Evolutionary conservation across 345 rosid genomes (phyloP).

Genomic region (Psidium guajava): DNA sequence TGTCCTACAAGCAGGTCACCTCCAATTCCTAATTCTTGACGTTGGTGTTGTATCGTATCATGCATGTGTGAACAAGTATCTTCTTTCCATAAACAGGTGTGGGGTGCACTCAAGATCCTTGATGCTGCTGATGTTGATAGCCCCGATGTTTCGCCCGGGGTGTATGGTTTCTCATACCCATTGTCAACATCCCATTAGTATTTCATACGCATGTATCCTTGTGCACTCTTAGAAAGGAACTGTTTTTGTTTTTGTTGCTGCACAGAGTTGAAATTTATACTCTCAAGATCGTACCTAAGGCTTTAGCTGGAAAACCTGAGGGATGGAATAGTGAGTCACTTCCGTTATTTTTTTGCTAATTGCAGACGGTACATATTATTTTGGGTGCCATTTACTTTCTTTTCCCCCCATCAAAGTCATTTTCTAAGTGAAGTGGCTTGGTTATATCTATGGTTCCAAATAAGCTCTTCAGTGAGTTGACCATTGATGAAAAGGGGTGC

Average conservation of each 20-base stretch:
- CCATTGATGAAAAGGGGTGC: background rate
- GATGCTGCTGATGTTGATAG: slow-evolving; percentile 2
- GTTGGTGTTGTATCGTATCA: too few species aligned
- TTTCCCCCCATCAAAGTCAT: background rate
- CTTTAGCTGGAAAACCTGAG: slow-evolving; percentile 6
- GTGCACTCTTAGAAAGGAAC: background rate
- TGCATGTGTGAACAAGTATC: too few species aligned
- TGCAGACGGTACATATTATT: background rate
- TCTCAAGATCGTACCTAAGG: background rate
- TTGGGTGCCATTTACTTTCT: background rate
- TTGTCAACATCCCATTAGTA: background rate
- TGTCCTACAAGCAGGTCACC: slow-evolving; percentile 1
- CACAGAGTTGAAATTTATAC: slow-evolving; percentile 5
- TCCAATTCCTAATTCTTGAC: background rate
- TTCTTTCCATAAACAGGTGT: slow-evolving; percentile 1
- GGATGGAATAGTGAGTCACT: slow-evolving; percentile 8
- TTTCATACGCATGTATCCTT: background rate
- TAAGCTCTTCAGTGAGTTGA: background rate
- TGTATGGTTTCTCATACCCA: background rate
- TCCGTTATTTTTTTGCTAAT: background rate
- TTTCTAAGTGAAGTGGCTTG: background rate
- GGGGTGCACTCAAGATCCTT: slow-evolving; percentile 10
- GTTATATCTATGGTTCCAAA: background rate
- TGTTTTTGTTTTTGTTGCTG: background rate
- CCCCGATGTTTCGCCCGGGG: slow-evolving; percentile 3